Evolutionary conservation across 2,329 filamentous ascomycete species (phyloP).

Genomic region (Thyridium curvatum): DNA sequence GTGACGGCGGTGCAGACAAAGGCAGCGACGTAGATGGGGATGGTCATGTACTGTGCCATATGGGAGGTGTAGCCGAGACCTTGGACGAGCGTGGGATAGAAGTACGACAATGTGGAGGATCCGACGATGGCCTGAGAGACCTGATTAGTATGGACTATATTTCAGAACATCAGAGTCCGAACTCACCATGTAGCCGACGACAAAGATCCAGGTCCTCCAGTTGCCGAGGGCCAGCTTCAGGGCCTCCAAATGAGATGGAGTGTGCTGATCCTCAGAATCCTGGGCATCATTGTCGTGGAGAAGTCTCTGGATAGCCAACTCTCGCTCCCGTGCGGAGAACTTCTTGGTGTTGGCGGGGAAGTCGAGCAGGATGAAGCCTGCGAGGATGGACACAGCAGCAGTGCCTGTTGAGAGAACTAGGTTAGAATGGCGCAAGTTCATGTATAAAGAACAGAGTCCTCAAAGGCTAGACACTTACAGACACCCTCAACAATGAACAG

Average conservation of each 20-base stretch:
- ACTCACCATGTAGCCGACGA: slow-evolving; percentile 30
- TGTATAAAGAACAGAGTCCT: slow-evolving; percentile 1
- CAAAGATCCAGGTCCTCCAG: slow-evolving; percentile 31
- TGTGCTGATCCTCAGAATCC: slow-evolving; percentile 40
- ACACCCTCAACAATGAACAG: slow-evolving; percentile 44
- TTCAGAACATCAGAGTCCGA: neutral
- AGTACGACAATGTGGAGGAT: slow-evolving; percentile 42
- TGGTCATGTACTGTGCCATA: slow-evolving; percentile 42
- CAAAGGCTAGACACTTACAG: neutral
- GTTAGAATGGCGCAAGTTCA: slow-evolving; percentile 1
- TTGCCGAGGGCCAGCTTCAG: slow-evolving; percentile 25
- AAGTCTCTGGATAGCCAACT: slow-evolving; percentile 49
- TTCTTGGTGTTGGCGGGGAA: slow-evolving; percentile 57
- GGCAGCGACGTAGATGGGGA: slow-evolving; percentile 46
- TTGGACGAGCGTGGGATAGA: slow-evolving; percentile 46
- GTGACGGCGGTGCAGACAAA: slow-evolving; percentile 41
- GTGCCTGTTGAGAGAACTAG: slow-evolving; percentile 35
- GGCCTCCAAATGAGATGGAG: slow-evolving; percentile 16
- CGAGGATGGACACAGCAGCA: slow-evolving; percentile 43
- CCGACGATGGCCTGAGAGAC: slow-evolving; percentile 23
- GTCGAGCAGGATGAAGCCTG: slow-evolving; percentile 61
- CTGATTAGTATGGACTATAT: neutral
- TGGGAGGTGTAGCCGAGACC: slow-evolving; percentile 39
- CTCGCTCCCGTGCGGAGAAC: slow-evolving; percentile 53
- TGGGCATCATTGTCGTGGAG: too few relatives aligned